These are phyloP conservation scores for Phoenix dactylifera DNA, from an alignment of 176 grass and related monocot genomes.

Conservation along the genomic window DNA sequence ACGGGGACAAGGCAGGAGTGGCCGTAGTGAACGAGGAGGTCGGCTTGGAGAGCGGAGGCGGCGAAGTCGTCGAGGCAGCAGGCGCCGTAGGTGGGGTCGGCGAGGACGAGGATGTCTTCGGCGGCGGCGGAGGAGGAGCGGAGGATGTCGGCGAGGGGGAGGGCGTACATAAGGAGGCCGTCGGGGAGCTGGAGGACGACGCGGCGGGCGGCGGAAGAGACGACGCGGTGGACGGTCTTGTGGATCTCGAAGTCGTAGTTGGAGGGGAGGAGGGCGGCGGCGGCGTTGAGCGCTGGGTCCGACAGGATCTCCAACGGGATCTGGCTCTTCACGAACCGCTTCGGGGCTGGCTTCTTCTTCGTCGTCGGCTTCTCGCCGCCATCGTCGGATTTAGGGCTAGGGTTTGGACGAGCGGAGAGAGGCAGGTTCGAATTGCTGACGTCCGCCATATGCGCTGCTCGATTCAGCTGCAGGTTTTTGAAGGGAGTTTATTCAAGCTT, in stretches of 20 bases:
- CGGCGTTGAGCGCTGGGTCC: conserved; percentile 58
- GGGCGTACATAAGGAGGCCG: conserved; percentile 87
- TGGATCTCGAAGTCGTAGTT: conserved; percentile 81
- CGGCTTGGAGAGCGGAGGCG: conserved; percentile 52
- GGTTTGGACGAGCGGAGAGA: neutral
- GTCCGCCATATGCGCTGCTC: too few relatives aligned
- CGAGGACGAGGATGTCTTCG: conserved; percentile 76
- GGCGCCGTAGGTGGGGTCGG: conserved; percentile 82
- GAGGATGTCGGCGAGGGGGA: conserved; percentile 73
- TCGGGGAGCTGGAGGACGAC: conserved; percentile 77
- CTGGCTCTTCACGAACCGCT: conserved; percentile 74
- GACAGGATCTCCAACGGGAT: conserved; percentile 69
- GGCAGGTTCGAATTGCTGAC: neutral
- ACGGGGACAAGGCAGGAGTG: conserved; percentile 96
- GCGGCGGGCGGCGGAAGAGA: conserved; percentile 41
- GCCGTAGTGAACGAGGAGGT: conserved; percentile 86
- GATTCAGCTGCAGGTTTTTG: too few relatives aligned
- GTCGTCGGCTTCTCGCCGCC: too few relatives aligned
- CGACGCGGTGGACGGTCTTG: conserved; percentile 84
- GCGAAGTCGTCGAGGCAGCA: conserved; percentile 71
- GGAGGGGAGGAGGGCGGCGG: conserved; percentile 53
- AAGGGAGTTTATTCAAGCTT: too few relatives aligned
- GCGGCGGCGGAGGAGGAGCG: conserved; percentile 13
- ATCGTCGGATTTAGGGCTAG: neutral
- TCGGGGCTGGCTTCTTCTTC: conserved; percentile 24